Base-by-base conservation (phyloP, 2,329 filamentous ascomycete genomes). In the Fusarium cicatricum region DNA sequence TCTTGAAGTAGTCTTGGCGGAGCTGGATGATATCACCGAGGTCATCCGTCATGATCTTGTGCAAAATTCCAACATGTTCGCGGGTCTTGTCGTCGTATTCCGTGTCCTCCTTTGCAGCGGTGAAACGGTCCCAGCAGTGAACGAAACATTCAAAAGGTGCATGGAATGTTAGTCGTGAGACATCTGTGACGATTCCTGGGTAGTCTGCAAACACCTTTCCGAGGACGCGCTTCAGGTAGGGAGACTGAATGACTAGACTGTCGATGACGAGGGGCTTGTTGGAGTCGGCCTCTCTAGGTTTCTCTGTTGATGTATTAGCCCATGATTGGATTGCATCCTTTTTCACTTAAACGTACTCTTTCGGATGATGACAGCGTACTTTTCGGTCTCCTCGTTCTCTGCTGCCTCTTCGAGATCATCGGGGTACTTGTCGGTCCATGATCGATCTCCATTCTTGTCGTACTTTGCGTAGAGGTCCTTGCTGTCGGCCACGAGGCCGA, bases 131-230 rank as follows among this genome's bases (percentile, higher is more conserved):
- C 86, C 87, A 90, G 28, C 87, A 81, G 71, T 91, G 86, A 34
- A 90, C 83, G 42, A 91, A 84, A 0, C 85, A 83, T 61, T 83
- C 75, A 57, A 90, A 90, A 0, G 85, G 85, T 0, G 80, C 81
- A 8, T 74, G 70, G 56, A 90, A 89, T 50, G 84, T 82, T 2
- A 90, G 75, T 2, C 84, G 79, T n/a, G 85, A 78, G 21, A 90
- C 74, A 11, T 78, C 79, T 29, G 83, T 81, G 3, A 84, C 83
- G 26, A 90, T 77, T 1, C 86, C 85, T 0, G 84, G 83, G 53
- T 88, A 89, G 9, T 77, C 82, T 1, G 78, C 72, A 17, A 89
- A 76, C 8, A 88, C 78, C 11, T 80, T 76, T 10, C 75, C 75
- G 0, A 90, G 76, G 5, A 84, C 78, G 2, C 77, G 75, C 71